Evolutionary conservation across 495 filamentous ascomycete species (phyloP), one percentile per base, ranked within the genome.

Genomic region (Hypoxylon rickii): DNA sequence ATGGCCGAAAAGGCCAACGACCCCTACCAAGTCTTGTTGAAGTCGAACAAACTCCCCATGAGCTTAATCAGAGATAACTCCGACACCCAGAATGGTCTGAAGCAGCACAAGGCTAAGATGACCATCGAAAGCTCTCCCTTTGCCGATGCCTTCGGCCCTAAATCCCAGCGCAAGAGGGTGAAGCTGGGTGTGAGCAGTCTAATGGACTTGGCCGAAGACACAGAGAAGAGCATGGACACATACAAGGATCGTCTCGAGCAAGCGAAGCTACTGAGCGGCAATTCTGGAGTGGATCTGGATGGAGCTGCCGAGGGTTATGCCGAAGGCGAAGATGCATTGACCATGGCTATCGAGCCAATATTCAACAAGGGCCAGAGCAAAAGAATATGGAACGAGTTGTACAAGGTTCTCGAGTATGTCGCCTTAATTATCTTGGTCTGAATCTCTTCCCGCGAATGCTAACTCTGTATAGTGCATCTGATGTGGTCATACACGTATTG

Each of bases 351-450:
- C 52, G 94, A 98, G 63, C 82, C 91, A 18, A 88, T 98, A 43
- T 98, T 98, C 74, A 85, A 76, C 43, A 98, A 98, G 76, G 94
- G 94, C 12, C 90, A 96, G 69, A 89, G 85, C 58, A 95, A 94
- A 72, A 80, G 94, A 41, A 98, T 98, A 61, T 97, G 92, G 92
- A 97, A 97, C 71, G 94, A 98, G 64, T 72, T 98, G n/a, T 96
- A 78, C 66, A 96, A 98, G 74, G 90, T 96, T 65, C 91, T 97
- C 19, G 91, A 96, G 72, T 92, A 56, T 33, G 58, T 39, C 5
- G 4, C 10, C 24, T 10, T 29, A 29, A 29, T 10, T 10, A 4
- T 29, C 4, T 10, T 4, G 10, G 24, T 10, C 10, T 10, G 4
- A 4, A 10, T 29, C 24, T 29, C 10, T 29, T 12, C 18, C 6